Conservation (phyloP, 495 filamentous ascomycete genomes). For the Tuber umbilicatum region DNA sequence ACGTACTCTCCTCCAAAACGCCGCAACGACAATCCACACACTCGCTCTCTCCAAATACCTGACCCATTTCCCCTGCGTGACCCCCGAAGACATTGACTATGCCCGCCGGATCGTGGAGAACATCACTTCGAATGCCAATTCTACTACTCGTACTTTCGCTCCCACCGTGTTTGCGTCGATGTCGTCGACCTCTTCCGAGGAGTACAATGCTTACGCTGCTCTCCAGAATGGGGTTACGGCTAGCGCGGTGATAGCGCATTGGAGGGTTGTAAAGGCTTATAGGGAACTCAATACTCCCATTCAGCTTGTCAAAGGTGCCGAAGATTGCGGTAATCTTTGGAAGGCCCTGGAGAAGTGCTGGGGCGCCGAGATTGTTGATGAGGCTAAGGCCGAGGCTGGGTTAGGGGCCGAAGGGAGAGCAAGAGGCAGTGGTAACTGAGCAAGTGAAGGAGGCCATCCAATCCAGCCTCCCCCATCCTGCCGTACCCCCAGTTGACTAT, state of each 20-base stretch:
- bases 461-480: not conserved
- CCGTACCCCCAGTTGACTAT: not conserved
- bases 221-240: not conserved
- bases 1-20: not conserved
- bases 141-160: not conserved
- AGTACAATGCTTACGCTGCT: not conserved
- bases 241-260: not conserved
- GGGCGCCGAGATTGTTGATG: not conserved
- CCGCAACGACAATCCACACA: not conserved
- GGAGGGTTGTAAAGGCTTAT: not conserved
- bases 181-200: not conserved
- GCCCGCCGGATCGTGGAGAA: not conserved
- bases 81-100: not conserved
- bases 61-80: not conserved
- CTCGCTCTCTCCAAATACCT: not conserved
- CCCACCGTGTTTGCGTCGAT: not conserved
- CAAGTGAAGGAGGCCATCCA: not conserved
- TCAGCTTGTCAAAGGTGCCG: not conserved
- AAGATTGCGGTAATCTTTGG: not conserved
- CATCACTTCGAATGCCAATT: not conserved
- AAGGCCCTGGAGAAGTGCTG: not conserved
- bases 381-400: not conserved
- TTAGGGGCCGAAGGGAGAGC: not conserved
- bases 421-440: not conserved
- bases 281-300: not conserved